phyloP scores from a whole-genome alignment of 257 asterid species.

The Nemophila menziesii region DNA sequence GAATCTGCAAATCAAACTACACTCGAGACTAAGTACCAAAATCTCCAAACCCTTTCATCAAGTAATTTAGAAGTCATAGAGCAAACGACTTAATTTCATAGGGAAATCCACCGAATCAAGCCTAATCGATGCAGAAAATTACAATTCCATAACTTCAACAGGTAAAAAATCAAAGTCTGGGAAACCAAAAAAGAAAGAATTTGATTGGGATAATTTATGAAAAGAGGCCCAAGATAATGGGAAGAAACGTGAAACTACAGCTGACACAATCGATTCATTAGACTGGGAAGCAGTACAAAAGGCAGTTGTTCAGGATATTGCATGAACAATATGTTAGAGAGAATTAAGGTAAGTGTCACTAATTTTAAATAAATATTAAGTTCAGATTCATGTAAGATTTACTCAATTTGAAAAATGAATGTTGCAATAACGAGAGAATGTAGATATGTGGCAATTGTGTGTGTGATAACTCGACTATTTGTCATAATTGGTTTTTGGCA shows the following conservation, averaged over 20 bases:
- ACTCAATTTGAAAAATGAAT: too few species aligned
- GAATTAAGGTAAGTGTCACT: constrained; percentile 64
- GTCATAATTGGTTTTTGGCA: constrained; percentile 87
- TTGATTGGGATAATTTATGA: constrained; percentile 57
- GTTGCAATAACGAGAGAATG: constrained; percentile 95
- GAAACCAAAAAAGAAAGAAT: constrained; percentile 36
- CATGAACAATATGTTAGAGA: constrained; percentile 73
- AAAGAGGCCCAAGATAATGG: constrained; percentile 24
- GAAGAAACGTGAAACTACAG: constrained; percentile 36
- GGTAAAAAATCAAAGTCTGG: constrained; percentile 26
- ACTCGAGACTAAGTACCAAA: constrained; percentile 20
- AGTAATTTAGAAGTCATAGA: constrained; percentile 19
- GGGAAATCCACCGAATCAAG: constrained; percentile 26
- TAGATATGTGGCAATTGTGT: constrained; percentile 71
- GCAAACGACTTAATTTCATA: constrained; percentile 26
- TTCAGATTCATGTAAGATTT: too few species aligned
- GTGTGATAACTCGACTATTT: constrained; percentile 96
- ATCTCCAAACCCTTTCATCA: constrained; percentile 1
- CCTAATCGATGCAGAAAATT: constrained; percentile 21
- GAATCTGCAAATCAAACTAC: constrained; percentile 45
- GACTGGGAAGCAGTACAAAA: constrained; percentile 70
- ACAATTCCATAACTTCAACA: constrained; percentile 18
- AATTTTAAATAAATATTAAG: too few species aligned
- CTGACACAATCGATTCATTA: constrained; percentile 46
- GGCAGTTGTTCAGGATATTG: constrained; percentile 60